Conservation (phyloP, 176 grass and related monocot species). For the Secale cereale region DNA sequence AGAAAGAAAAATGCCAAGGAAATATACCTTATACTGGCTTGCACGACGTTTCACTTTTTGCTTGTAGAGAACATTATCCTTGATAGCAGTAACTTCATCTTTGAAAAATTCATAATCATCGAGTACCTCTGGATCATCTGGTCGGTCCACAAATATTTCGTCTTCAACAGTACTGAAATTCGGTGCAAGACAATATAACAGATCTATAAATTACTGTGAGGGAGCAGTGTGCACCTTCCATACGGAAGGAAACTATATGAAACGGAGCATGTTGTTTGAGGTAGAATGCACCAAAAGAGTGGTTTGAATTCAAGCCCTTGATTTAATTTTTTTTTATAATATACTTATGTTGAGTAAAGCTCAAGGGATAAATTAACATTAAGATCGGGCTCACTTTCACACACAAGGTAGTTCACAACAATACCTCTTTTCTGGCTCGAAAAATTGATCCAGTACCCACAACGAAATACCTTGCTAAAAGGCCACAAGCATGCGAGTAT, state of each 20-base stretch:
- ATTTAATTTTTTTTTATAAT: background rate
- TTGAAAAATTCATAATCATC: conserved; percentile 92
- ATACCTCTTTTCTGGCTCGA: background rate
- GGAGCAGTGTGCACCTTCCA: background rate
- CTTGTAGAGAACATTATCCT: conserved; percentile 90
- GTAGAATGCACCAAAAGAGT: background rate
- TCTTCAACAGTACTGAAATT: conserved; percentile 87
- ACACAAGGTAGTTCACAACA: background rate
- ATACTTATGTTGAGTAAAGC: background rate
- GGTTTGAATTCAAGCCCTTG: background rate
- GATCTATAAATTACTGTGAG: conserved; percentile 14
- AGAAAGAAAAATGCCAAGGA: conserved; percentile 22
- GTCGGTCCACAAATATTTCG: conserved; percentile 83
- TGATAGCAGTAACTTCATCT: conserved; percentile 72
- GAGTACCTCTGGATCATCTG: conserved; percentile 71
- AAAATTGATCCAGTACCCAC: background rate
- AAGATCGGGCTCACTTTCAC: background rate
- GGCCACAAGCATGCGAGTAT: background rate
- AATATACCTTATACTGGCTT: conserved; percentile 75
- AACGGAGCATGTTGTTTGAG: background rate
- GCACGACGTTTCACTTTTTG: conserved; percentile 77
- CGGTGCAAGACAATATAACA: conserved; percentile 3
- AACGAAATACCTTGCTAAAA: background rate
- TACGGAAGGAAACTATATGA: conserved; percentile 3
- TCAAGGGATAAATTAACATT: background rate